Evolutionary conservation across 352 stramenopile species (phyloP).

Genomic region (Phytophthora sp.): DNA sequence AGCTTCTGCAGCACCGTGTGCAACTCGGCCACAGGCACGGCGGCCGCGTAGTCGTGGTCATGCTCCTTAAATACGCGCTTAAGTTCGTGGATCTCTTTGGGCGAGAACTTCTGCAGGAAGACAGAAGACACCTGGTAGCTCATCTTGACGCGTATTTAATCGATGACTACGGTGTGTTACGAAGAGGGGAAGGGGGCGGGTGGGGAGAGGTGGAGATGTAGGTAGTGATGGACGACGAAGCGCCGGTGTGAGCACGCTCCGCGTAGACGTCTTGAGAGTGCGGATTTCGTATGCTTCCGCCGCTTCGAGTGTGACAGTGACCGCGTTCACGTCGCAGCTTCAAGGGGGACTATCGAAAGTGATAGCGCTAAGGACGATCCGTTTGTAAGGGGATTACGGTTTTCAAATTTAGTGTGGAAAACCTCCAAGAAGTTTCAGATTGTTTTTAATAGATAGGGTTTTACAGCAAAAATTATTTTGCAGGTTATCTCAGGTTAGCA

Average conservation of each 20-base stretch:
- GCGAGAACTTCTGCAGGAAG: conserved; percentile 88
- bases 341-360: conserved; percentile 21
- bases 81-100: conserved; percentile 88
- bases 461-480: too few relatives aligned
- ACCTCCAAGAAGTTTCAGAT: too few relatives aligned
- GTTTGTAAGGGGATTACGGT: conserved; percentile 18
- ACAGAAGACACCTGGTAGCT: conserved; percentile 85
- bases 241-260: background rate
- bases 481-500: too few relatives aligned
- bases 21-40: conserved; percentile 56
- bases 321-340: conserved; percentile 11
- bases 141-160: conserved; percentile 45
- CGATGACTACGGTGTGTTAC: background rate
- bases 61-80: conserved; percentile 89
- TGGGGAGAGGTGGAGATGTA: background rate
- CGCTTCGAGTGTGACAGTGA: conserved; percentile 25
- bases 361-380: conserved; percentile 1
- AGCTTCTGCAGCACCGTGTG: conserved; percentile 75
- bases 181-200: background rate
- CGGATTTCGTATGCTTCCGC: too few relatives aligned
- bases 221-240: background rate
- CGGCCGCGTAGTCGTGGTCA: conserved; percentile 71
- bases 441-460: too few relatives aligned
- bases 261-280: background rate
- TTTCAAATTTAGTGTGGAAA: conserved; percentile 20